phyloP scores from a whole-genome alignment of 1,284 basidiomycete genomes.

The Cystobasidium slooffiae region DNA sequence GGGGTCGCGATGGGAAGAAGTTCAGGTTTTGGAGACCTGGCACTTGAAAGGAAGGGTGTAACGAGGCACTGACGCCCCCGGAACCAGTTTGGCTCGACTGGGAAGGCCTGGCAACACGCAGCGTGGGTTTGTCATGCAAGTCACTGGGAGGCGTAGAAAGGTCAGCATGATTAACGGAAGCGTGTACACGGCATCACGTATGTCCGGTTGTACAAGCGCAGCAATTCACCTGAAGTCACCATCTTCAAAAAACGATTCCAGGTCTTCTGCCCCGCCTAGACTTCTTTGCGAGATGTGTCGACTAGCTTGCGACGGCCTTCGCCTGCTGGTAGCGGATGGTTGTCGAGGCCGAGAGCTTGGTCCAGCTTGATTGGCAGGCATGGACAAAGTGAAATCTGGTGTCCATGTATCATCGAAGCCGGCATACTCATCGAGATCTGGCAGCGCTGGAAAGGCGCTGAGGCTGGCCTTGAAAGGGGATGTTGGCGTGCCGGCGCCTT shows the following conservation, averaged over 20 bases:
- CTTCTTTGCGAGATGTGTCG: neutral
- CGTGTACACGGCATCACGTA: neutral
- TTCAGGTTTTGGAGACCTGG: too few species aligned
- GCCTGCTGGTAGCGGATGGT: neutral
- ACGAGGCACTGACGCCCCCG: too few species aligned
- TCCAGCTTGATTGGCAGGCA: neutral
- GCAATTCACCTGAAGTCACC: constrained; percentile 4
- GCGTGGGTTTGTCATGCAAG: too few species aligned
- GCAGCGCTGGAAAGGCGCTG: constrained; percentile 26
- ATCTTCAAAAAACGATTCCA: constrained; percentile 26
- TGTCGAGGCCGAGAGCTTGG: constrained; percentile 1
- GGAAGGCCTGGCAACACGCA: too few species aligned
- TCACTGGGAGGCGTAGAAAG: too few species aligned
- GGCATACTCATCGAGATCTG: constrained; percentile 8
- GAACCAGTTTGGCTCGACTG: too few species aligned
- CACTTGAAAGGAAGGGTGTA: too few species aligned
- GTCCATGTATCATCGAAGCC: constrained; percentile 32
- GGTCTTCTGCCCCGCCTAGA: constrained; percentile 6
- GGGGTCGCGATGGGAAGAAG: too few species aligned
- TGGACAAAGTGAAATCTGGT: neutral
- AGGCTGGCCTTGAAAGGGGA: constrained; percentile 34
- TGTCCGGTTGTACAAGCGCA: neutral
- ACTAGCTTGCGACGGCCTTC: neutral
- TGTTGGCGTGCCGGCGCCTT: constrained; percentile 22
- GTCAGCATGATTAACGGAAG: too few species aligned